A percentile compares a stretch with the other conserved stretches of the same genome.
These are phyloP conservation scores for Melampsora larici-populina DNA, from an alignment of 1,284 basidiomycete species.

Conservation along the genomic window DNA sequence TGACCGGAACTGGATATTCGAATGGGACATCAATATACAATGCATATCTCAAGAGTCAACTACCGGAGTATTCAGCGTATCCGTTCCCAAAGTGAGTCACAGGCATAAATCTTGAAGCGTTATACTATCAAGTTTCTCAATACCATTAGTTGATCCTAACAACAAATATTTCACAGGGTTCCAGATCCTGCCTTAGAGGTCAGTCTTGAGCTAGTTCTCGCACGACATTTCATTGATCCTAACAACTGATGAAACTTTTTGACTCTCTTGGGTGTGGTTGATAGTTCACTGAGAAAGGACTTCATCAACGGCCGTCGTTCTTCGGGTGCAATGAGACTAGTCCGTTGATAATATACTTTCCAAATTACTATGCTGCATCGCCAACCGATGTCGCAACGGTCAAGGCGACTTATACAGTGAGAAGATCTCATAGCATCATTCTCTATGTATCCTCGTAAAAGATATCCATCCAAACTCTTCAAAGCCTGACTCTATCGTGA, in stretches of 20 bases:
- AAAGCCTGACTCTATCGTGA: background rate
- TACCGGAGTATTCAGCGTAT: constrained; percentile 9
- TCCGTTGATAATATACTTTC: constrained; percentile 31
- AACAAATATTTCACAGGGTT: constrained; percentile 12
- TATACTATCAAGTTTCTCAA: background rate
- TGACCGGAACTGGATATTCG: constrained; percentile 4
- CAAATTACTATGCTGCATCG: constrained; percentile 22
- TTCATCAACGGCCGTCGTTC: constrained; percentile 27
- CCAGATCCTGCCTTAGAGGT: background rate
- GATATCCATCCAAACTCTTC: background rate
- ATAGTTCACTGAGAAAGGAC: constrained; percentile 10
- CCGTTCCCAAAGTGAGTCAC: constrained; percentile 17
- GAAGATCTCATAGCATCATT: background rate
- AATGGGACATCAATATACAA: constrained; percentile 26
- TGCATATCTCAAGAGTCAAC: constrained; percentile 3
- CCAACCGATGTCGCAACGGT: constrained; percentile 14
- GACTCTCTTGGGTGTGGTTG: too few species aligned
- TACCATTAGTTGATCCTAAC: background rate
- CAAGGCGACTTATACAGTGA: constrained; percentile 24
- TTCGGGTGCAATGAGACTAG: constrained; percentile 27
- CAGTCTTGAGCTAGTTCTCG: too few species aligned
- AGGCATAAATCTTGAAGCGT: background rate
- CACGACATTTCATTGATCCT: too few species aligned
- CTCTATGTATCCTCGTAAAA: background rate
- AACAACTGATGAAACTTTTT: too few species aligned